Evolutionary conservation across 2,329 filamentous ascomycete species (phyloP).

Genomic region (Parascedosporium putredinis): DNA sequence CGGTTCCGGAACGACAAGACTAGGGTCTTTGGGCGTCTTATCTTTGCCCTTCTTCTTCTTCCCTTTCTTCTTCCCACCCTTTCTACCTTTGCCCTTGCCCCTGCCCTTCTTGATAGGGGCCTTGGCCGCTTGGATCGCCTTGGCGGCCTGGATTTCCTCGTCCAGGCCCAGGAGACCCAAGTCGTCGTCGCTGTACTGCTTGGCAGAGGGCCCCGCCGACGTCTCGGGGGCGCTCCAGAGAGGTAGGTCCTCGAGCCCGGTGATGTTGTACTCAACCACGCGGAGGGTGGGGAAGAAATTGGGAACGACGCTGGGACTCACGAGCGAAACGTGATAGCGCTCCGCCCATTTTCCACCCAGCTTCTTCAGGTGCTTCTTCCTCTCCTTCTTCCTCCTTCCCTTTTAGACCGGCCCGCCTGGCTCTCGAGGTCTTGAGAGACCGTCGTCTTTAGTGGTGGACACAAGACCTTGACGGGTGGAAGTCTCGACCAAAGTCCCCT

Average conservation of each 20-base stretch:
- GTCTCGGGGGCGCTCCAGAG: conserved; percentile 27
- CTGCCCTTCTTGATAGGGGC: too few species aligned
- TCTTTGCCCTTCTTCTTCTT: conserved; percentile 31
- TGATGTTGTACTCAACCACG: conserved; percentile 92
- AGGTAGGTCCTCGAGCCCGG: conserved; percentile 51
- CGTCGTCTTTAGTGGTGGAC: not conserved
- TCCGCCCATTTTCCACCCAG: conserved; percentile 78
- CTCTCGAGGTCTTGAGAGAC: conserved; percentile 12
- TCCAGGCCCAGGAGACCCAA: not conserved
- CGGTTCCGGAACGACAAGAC: conserved; percentile 55
- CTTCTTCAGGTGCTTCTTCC: conserved; percentile 42
- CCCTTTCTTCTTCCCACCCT: conserved; percentile 20
- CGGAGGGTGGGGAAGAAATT: conserved; percentile 85
- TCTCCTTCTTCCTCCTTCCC: conserved; percentile 30
- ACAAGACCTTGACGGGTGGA: conserved; percentile 27
- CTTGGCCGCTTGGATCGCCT: not conserved
- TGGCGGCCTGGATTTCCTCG: conserved; percentile 16
- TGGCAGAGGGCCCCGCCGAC: conserved; percentile 6
- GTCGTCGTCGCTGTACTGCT: conserved; percentile 13
- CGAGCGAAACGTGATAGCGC: conserved; percentile 69
- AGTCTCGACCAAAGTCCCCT: conserved; percentile 68
- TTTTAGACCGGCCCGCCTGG: conserved; percentile 13
- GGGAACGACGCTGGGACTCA: conserved; percentile 81
- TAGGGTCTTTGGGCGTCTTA: conserved; percentile 45
- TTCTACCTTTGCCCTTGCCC: conserved; percentile 5